Conservation (phyloP, 1,284 basidiomycete genomes). For the Boletus austroedulis region DNA sequence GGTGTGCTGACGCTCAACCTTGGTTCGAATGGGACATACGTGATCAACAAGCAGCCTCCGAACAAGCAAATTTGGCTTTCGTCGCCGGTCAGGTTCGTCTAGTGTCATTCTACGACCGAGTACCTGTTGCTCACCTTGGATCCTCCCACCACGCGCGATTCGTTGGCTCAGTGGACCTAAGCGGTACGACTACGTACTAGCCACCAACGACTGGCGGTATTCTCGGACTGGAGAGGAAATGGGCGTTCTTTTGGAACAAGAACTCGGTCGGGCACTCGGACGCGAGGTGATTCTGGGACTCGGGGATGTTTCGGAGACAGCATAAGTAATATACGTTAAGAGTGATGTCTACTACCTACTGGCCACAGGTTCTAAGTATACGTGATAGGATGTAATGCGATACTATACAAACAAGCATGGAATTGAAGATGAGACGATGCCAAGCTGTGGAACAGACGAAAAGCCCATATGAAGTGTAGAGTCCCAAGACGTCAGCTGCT, state of each 20-base stretch:
- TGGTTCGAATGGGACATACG: slow-evolving; percentile 89
- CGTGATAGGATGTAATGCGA: slow-evolving; percentile 5
- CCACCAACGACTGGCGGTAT: slow-evolving; percentile 73
- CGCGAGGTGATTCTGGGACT: slow-evolving; percentile 37
- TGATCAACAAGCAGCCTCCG: slow-evolving; percentile 99
- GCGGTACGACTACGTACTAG: slow-evolving; percentile 74
- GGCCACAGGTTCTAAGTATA: slow-evolving; percentile 1
- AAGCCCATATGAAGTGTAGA: not conserved
- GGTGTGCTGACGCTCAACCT: slow-evolving; percentile 89
- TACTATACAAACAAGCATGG: not conserved
- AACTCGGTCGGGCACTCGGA: slow-evolving; percentile 48
- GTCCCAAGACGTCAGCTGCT: slow-evolving; percentile 3
- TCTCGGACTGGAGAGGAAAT: slow-evolving; percentile 64
- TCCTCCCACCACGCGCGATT: too few species aligned
- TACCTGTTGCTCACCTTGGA: slow-evolving; percentile 8
- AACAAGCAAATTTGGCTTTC: slow-evolving; percentile 99
- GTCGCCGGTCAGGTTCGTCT: slow-evolving; percentile 73
- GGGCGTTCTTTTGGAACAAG: slow-evolving; percentile 64
- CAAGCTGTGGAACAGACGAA: not conserved
- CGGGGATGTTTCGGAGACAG: slow-evolving; percentile 26
- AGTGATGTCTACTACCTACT: not conserved
- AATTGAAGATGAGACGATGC: not conserved
- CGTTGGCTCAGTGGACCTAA: slow-evolving; percentile 81
- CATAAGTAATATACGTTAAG: slow-evolving; percentile 9
- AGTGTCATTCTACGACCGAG: not conserved